Percentiles rank a stretch among this genome's conserved stretches.
phyloP scores from a whole-genome alignment of 1,284 basidiomycete genomes.

The Calocybe gambosa region DNA sequence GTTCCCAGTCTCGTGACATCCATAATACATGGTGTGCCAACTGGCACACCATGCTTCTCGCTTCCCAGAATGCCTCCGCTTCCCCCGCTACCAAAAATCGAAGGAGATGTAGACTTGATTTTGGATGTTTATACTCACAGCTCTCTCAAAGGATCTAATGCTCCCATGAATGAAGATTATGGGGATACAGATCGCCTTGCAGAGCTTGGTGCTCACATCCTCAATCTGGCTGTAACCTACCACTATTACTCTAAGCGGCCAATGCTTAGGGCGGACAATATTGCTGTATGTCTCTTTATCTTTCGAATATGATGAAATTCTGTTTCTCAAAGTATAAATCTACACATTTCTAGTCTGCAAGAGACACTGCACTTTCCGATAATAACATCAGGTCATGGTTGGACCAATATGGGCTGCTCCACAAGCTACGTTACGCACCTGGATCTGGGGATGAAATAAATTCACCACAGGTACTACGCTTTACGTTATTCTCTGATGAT shows the following conservation, averaged over 20 bases:
- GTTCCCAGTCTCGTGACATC: background rate
- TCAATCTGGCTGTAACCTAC: slow-evolving; percentile 38
- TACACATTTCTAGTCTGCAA: slow-evolving; percentile 22
- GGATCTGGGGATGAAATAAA: slow-evolving; percentile 24
- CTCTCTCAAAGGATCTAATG: slow-evolving; percentile 22
- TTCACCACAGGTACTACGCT: slow-evolving; percentile 25
- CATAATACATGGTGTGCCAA: background rate
- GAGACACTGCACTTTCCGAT: slow-evolving; percentile 21
- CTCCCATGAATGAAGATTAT: slow-evolving; percentile 29
- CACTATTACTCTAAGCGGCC: slow-evolving; percentile 39
- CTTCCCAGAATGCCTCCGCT: slow-evolving; percentile 12
- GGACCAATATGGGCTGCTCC: slow-evolving; percentile 34
- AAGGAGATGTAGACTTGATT: slow-evolving; percentile 43
- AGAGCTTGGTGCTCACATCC: slow-evolving; percentile 38
- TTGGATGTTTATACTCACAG: slow-evolving; percentile 47
- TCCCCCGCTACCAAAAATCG: slow-evolving; percentile 39
- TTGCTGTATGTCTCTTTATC: slow-evolving; percentile 29
- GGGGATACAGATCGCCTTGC: slow-evolving; percentile 44
- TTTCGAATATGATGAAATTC: background rate
- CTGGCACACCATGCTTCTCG: background rate
- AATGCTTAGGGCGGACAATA: slow-evolving; percentile 29
- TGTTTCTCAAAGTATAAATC: background rate
- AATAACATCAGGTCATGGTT: slow-evolving; percentile 35
- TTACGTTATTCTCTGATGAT: background rate
- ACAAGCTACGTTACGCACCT: slow-evolving; percentile 34